Evolutionary conservation across 2,329 filamentous ascomycete species (phyloP).

Genomic region (Fusarium sp.): DNA sequence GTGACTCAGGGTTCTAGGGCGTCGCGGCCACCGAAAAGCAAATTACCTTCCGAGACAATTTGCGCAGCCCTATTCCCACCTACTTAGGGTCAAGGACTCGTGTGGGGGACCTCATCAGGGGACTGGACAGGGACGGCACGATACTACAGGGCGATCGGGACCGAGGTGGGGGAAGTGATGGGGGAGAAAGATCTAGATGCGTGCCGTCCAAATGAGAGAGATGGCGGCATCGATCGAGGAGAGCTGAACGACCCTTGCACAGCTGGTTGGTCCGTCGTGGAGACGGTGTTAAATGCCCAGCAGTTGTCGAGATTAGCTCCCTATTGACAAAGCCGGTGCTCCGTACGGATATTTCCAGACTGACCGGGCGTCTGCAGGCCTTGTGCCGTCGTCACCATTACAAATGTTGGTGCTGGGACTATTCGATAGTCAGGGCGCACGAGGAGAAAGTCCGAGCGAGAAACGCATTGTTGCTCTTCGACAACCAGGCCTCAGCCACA

Average conservation of each 20-base stretch:
- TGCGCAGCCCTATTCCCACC: slow-evolving; percentile 7
- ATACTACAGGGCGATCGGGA: neutral
- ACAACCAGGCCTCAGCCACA: slow-evolving; percentile 6
- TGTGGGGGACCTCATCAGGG: slow-evolving; percentile 5
- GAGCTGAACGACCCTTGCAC: slow-evolving; percentile 4
- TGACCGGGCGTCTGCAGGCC: neutral
- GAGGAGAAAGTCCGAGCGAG: neutral
- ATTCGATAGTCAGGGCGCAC: neutral
- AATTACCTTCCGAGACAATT: slow-evolving; percentile 35
- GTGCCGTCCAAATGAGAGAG: neutral
- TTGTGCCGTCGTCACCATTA: slow-evolving; percentile 8
- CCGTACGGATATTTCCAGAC: neutral
- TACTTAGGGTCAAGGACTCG: slow-evolving; percentile 3
- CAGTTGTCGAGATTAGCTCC: neutral
- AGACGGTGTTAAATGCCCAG: neutral
- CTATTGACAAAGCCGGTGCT: neutral
- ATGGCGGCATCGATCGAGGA: neutral
- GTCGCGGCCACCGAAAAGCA: slow-evolving; percentile 15
- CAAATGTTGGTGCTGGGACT: slow-evolving; percentile 5
- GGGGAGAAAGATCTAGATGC: slow-evolving; percentile 10
- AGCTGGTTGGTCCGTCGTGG: neutral
- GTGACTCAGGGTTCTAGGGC: neutral
- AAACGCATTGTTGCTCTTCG: neutral
- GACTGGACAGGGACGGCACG: neutral
- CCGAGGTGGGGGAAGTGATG: neutral